These are phyloP conservation scores for Didymosphaeria variabile DNA, from an alignment of 2,329 filamentous ascomycete species.

Conservation along the genomic window DNA sequence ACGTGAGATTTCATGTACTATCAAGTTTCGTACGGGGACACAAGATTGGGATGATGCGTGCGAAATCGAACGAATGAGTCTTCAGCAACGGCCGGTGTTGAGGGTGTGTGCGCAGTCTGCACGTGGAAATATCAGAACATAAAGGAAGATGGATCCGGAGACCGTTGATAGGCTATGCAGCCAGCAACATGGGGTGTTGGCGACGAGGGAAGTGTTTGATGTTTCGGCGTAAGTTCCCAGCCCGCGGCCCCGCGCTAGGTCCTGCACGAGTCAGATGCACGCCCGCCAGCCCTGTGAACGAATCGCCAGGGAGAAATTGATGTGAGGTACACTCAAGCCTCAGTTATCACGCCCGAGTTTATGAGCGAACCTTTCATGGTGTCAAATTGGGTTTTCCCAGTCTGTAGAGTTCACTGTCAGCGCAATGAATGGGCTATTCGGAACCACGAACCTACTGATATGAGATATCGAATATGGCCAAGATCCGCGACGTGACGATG, in stretches of 20 bases:
- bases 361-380: constrained; percentile 54
- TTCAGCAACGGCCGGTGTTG: background rate
- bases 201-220: constrained; percentile 1
- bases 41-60: background rate
- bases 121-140: background rate
- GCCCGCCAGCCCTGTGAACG: background rate
- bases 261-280: constrained; percentile 9
- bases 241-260: constrained; percentile 12
- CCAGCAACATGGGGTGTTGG: background rate
- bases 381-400: constrained; percentile 61
- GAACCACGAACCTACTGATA: constrained; percentile 39
- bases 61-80: background rate
- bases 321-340: background rate
- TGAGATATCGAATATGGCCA: constrained; percentile 21
- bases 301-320: background rate
- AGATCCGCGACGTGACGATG: constrained; percentile 57
- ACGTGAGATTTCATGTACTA: background rate
- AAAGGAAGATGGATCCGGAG: background rate
- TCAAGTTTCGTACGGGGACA: background rate
- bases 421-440: background rate
- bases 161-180: background rate
- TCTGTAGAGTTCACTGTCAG: constrained; percentile 37
- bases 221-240: background rate
- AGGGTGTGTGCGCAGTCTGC: background rate
- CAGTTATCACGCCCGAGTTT: constrained; percentile 36